Base-by-base conservation (phyloP, 768 basidiomycete genomes). In the Ramaria sp. region DNA sequence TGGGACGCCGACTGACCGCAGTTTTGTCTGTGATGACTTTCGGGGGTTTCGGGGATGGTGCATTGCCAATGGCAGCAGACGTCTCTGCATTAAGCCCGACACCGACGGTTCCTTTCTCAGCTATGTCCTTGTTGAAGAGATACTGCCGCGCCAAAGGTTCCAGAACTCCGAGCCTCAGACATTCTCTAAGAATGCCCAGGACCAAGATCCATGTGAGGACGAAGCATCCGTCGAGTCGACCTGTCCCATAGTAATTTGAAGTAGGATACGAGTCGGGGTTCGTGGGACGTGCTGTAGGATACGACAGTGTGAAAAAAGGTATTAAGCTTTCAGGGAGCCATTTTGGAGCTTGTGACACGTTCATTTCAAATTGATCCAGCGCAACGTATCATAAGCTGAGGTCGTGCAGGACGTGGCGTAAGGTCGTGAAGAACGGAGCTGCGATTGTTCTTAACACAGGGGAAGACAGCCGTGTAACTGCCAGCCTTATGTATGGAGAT, bases 171-270 rank as follows among this genome's bases (percentile, higher is more conserved):
- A 93, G 67, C 61, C 96, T 82, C 38, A 81, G 67, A 30, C 79
- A 69, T 70, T 95, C 94, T 58, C 96, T 81, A 25, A 91, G 67
- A 50, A 92, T 61, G n/a, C 90, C 90, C 81, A 96, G 92, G 60
- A 84, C 71, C 13, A 85, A 78, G 55, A 96, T 88, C 67, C 79
- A 86, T n/a, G 83, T 78, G 53, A 92, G 68, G 55, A 93, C 74
- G 62, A 95, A 65, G 63, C 82, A 91, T n/a, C 77, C 67, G 66
- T 99, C 96, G 56, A 78, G 74, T 27, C 71, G 70, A n/a, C 91
- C 91, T 22, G 78, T 81, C 48, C 63, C 72, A 65, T 89, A 94
- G 66, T 90, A 85, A 49, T 67, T 59, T 38, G 83, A 81, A 66
- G 80, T 64, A 28, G 72, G 81, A 69, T 88, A 91, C 4, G 85